Conservation (phyloP, 1,284 basidiomycete genomes). For the Trichosporon asahii region DNA sequence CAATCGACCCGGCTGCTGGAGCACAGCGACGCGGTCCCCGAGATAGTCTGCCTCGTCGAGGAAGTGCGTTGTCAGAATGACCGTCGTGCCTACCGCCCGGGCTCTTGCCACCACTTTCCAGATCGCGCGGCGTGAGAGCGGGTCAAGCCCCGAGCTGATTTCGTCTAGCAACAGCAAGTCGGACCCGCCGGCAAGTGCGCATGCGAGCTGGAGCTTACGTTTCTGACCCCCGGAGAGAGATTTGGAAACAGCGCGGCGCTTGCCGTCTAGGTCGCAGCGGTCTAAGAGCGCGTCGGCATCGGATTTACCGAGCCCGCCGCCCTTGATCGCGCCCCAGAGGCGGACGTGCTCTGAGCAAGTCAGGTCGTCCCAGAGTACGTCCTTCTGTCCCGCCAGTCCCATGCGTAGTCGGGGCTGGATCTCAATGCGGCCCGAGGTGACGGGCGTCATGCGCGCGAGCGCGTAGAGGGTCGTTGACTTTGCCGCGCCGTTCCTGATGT, state of each 20-base stretch:
- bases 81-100: slow-evolving; percentile 57
- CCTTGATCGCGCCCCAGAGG: slow-evolving; percentile 70
- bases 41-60: slow-evolving; percentile 76
- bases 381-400: slow-evolving; percentile 77
- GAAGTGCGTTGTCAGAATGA: slow-evolving; percentile 69
- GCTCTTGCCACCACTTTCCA: slow-evolving; percentile 69
- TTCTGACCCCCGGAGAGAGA: slow-evolving; percentile 76
- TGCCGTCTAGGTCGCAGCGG: slow-evolving; percentile 67
- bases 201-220: slow-evolving; percentile 72
- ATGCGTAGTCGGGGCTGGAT: slow-evolving; percentile 57
- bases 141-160: slow-evolving; percentile 76
- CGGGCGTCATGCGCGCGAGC: slow-evolving; percentile 61
- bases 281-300: slow-evolving; percentile 55
- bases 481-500: slow-evolving; percentile 59
- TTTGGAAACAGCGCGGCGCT: slow-evolving; percentile 63
- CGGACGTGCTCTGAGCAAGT: slow-evolving; percentile 68
- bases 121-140: slow-evolving; percentile 68
- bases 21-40: slow-evolving; percentile 69
- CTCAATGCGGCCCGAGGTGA: slow-evolving; percentile 61
- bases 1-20: slow-evolving; percentile 69
- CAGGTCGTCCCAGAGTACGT: slow-evolving; percentile 73
- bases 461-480: slow-evolving; percentile 71
- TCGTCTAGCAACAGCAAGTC: slow-evolving; percentile 67
- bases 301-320: slow-evolving; percentile 39
- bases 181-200: slow-evolving; percentile 64